These are phyloP conservation scores for Naganishia cerealis DNA, from an alignment of 1,284 basidiomycete species.

Conservation along the genomic window DNA sequence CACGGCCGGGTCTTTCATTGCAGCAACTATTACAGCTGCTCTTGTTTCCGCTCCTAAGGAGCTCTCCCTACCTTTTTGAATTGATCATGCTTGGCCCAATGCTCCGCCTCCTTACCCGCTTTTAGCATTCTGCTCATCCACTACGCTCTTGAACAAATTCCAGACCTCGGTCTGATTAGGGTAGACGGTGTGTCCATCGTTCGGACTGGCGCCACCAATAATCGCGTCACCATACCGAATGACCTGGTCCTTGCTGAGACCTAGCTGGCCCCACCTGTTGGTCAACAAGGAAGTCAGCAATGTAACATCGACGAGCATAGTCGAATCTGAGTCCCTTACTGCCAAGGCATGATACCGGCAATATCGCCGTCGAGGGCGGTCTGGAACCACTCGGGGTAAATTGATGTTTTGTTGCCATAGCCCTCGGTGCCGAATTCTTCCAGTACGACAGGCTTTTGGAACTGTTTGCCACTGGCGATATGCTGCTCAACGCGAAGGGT, in stretches of 20 bases:
- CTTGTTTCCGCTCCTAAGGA: no score
- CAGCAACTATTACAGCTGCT: no score
- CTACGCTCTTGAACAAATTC: background rate
- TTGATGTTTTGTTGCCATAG: conserved; percentile 1
- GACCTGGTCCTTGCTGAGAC: background rate
- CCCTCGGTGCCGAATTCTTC: conserved; percentile 28
- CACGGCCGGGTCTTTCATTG: no score
- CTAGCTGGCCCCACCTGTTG: background rate
- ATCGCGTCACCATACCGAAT: background rate
- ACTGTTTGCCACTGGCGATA: conserved; percentile 11
- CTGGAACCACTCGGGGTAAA: conserved; percentile 23
- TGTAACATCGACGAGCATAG: background rate
- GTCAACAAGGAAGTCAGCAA: background rate
- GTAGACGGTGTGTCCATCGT: background rate
- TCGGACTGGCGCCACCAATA: background rate
- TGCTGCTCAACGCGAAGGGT: conserved; percentile 10
- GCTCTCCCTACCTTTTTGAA: no score
- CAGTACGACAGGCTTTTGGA: conserved; percentile 29
- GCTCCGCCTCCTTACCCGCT: background rate
- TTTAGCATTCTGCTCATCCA: background rate
- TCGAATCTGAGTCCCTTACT: background rate
- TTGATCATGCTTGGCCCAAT: no score
- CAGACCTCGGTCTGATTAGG: background rate
- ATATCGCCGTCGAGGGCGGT: conserved; percentile 13
- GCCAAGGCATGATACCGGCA: conserved; percentile 31